Base-by-base conservation (phyloP, 2,329 filamentous ascomycete genomes). In the Gnomoniopsis smithogilvyi region DNA sequence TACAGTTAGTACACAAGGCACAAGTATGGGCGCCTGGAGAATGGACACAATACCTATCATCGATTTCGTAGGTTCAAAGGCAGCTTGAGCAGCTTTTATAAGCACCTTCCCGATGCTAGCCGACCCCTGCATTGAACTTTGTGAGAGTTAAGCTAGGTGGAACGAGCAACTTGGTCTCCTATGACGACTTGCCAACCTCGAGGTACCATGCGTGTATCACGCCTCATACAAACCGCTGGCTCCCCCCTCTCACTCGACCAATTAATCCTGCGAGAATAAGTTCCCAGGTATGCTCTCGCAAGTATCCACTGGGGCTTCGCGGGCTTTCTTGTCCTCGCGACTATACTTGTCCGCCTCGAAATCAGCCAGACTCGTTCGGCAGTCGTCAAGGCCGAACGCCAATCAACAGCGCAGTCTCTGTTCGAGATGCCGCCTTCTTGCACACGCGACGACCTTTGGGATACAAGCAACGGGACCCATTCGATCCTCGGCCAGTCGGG, bases 221-320 rank as follows among this genome's bases (percentile, higher is more conserved):
- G 38, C 38, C n/a, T 41, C 15, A 3, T 14, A n/a, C 38, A 41
- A n/a, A 4, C 4, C n/a, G 38, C 38, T 41, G 38, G n/a, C n/a
- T n/a, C n/a, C 38, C 15, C 15, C n/a, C n/a, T n/a, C n/a, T 41
- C 11, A 30, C 12, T 36, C 12, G 21, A 43, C 22, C 26, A 30
- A 30, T 17, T 21, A 19, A n/a, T 24, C n/a, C 38, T 34, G 36
- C 36, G 3, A 17, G 17, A 8, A n/a, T n/a, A n/a, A 22, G 11
- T 26, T 47, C 17, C 33, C 38, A 56, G 60, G 43, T 51, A 62
- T 62, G 60, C 51, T 62, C 41, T 58, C 60, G 38, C 60, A 55
- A 50, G 26, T 53, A 26, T n/a, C 56, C 43, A 46, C 36, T 30
- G 46, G 36, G 36, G 60, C 56, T 56, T 52, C 51, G 34, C 53